Base-by-base conservation (phyloP, 2,329 filamentous ascomycete genomes). In the Xenoacremonium recifei region DNA sequence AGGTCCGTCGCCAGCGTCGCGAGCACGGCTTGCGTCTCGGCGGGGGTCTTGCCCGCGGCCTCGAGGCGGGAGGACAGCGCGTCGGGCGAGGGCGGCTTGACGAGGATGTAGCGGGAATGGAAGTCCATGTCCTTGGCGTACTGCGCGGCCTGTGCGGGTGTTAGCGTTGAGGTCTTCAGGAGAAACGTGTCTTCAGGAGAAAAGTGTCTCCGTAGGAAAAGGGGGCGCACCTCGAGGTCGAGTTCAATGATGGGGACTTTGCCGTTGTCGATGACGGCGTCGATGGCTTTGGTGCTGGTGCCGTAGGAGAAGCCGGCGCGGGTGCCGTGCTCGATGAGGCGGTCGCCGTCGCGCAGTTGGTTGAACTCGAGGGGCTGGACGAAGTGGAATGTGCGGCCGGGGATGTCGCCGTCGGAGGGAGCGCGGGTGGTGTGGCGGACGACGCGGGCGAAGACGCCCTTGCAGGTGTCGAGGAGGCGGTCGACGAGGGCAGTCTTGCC, bases 401-500 rank as follows among this genome's bases (percentile, higher is more conserved):
- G 63, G n/a, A 66, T 57, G 53, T 83, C 80, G 5, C 71, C 73
- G 13, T 76, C 72, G 7, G 57, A 57, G 3, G 73, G 66, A 19
- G 65, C 61, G 13, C 78, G 69, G 4, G 76, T 80, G 3, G 80
- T 80, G 53, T 84, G 77, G 11, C 69, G 70, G 12, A 74, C 63
- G 9, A 80, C 77, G 35, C 65, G 67, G 16, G 76, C 82, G 55
- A 92, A 89, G 16, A 80, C 80, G 38, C 80, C 77, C 6, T 79
- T 79, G 59, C 82, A 80, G 41, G 77, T 75, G 20, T 80, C 76
- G 50, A 85, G 68, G 13, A 93, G 74, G 49, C 77, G 75, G 43
- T 75, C 76, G 39, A 84, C 68, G 32, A 91, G 67, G 2, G 77
- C 79, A 13, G 80, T 78, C 60, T 85, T 87, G 33, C 81, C 82